Evolutionary conservation across 2,329 filamentous ascomycete species (phyloP).

Genomic region (Madurella fahalii): DNA sequence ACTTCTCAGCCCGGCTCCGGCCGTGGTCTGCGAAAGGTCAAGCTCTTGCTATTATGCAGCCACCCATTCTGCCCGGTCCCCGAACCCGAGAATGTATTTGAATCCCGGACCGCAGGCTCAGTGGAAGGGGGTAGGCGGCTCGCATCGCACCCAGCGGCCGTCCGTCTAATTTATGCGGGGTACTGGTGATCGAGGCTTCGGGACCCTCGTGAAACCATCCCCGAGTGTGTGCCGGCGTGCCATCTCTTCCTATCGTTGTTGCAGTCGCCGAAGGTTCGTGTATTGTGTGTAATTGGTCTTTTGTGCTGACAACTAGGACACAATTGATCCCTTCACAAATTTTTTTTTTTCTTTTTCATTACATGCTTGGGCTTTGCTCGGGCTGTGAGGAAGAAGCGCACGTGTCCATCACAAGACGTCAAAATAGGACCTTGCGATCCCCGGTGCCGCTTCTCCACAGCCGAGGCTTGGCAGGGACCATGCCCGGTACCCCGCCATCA

Average conservation of each 20-base stretch:
- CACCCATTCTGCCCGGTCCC: constrained; percentile 2
- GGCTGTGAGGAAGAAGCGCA: constrained; percentile 13
- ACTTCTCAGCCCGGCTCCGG: not conserved
- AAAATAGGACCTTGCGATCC: not conserved
- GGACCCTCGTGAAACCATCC: constrained; percentile 7
- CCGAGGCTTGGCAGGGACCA: constrained; percentile 8
- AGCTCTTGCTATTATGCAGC: constrained; percentile 6
- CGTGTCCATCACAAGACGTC: not conserved
- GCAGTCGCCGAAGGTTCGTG: too few relatives aligned
- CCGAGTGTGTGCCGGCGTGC: constrained; percentile 6
- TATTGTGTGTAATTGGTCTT: not conserved
- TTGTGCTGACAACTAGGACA: not conserved
- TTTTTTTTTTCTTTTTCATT: constrained; percentile 15
- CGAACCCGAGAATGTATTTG: not conserved
- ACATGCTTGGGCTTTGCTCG: constrained; percentile 14
- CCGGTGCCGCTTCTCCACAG: not conserved
- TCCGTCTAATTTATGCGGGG: constrained; percentile 8
- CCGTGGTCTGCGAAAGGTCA: not conserved
- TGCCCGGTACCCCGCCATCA: not conserved
- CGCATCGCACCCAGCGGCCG: constrained; percentile 1
- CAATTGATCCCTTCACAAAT: not conserved
- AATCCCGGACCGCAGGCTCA: not conserved
- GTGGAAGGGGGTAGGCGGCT: constrained; percentile 9
- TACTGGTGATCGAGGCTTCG: constrained; percentile 5
- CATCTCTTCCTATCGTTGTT: too few relatives aligned